Evolutionary conservation across 2,329 filamentous ascomycete species (phyloP), one percentile per base, ranked within the genome.

Genomic region (Fusarium aywerte): DNA sequence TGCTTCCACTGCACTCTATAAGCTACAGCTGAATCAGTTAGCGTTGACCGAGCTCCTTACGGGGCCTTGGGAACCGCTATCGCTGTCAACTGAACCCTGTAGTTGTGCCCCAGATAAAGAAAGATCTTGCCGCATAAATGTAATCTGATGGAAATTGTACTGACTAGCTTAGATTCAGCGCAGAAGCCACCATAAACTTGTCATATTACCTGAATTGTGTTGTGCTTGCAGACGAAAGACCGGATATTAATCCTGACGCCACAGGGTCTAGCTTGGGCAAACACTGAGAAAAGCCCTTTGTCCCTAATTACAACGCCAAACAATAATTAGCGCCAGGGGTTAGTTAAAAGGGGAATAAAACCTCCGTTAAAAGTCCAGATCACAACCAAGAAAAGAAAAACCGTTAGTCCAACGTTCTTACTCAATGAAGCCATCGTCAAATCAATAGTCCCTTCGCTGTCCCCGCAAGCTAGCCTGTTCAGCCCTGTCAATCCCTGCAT

Each of bases 401-500:
- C 5, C 23, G 38, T 52, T 35, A 20, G 38, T 20, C 9, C 11
- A 29, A n/a, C 20, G 12, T 13, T 16, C 48, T 23, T 31, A 44
- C 42, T 25, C 9, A 42, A 25, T 33, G 35, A 57, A 32, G 42
- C 51, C 5, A 57, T 59, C 56, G 43, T 25, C n/a, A 47, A 57
- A 59, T 57, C 56, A 18, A 59, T 59, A 59, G 56, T 45, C 13
- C n/a, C 43, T 31, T 48, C 21, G 42, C 8, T n/a, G 10, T 48
- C 51, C 12, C 56, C 51, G 31, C 33, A 9, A 3, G 20, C 43
- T 50, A 44, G 16, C 32, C 57, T 12, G 40, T 21, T 29, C 27
- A 47, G 20, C 27, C 10, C 31, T 10, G 25, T 18, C 18, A 6
- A 32, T 35, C 51, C 35, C 42, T 49, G 51, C 27, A 38, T 38